Evolutionary conservation across 345 rosid species (phyloP), one percentile per base, ranked within the genome.

Genomic region (Combretum micranthum): DNA sequence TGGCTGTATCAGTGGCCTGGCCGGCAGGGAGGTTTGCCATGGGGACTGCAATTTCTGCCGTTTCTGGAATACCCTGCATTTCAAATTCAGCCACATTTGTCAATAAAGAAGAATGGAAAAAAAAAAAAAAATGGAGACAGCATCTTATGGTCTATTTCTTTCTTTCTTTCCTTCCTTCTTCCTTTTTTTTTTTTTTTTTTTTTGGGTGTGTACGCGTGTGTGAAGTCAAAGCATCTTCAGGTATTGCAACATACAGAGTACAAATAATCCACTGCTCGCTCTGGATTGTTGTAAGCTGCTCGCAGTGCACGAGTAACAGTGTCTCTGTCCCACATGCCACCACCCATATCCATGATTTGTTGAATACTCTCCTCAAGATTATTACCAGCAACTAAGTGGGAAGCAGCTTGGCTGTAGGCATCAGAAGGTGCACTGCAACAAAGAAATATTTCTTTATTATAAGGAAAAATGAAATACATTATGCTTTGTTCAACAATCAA

Each of bases 271-370:
- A 93, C 95, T n/a, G 99, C 99, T 62, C 99, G 74, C 79, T 90
- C 99, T 20, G 99, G 99, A 61, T 93, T 93, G 73, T 90, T 93
- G 71, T 90, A 87, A 55, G 99, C 97, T 25, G 99, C 97, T 69
- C 87, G 89, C 74, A 93, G 96, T 50, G 99, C 99, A 50, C 95
- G 86, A 45, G 75, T 69, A 65, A 93, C 97, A 21, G 88, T 87
- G 65, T 93, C 97, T 82, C 83, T 85, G 74, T 85, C 97, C 99
- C 99, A 93, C 47, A 60, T 82, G 48, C 99, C 99, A 45, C 96
- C 99, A 17, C 97, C 99, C 72, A 93, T 83, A 65, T 93, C 99
- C 94, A 93, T 80, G 65, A 93, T 56, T 66, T 88, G 87, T 67
- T 80, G 93, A 60, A 89, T 77, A 53, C 84, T 82, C 69, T 78